Base-by-base conservation (phyloP, 805 yeast genomes). In the Sugiyamaella qingdaonensis region DNA sequence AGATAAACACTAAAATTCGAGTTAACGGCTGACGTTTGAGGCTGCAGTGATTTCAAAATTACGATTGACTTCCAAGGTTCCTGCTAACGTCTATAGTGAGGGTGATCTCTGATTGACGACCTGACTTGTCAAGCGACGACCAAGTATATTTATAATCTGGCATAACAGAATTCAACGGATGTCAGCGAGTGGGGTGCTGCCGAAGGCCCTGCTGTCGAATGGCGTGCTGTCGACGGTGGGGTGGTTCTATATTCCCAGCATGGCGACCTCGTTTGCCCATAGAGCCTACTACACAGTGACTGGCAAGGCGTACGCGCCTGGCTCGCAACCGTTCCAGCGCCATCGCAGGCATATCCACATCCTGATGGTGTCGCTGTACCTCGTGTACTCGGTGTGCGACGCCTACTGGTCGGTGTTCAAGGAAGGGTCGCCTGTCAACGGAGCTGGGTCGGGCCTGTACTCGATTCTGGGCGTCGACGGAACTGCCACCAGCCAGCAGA, bases 231-330 rank as follows among this genome's bases (percentile, higher is more conserved):
- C 47, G 13, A 35, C 43, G 19, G 19, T 56, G 7, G 59, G 61
- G 18, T 63, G 67, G 67, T 55, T 57, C 33, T 43, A 60, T 46
- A 37, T 63, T 8, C 67, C 67, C 5, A 35, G 47, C 7, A 31
- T 53, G n/a, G 54, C 50, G 16, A 49, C 68, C 7, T 31, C 55
- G 18, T 48, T 49, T 13, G 47, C 62, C 33, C 66, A 63, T 52
- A 46, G 32, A n/a, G 32, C 51, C 4, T 57, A 53, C 46, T 64
- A 61, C 53, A 51, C 54, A 27, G 10, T 49, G 32, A 39, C 54
- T n/a, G 49, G 50, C 42, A 42, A 32, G 21, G 19, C 47, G 39
- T 18, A 19, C 54, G 51, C n/a, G 14, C 52, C 35, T 16, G 50
- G 51, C 29, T 21, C 45, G 14, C 43, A 57, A 1, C 46, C 45